phyloP scores from a whole-genome alignment of 345 rosid species.

The Boechera retrofracta region DNA sequence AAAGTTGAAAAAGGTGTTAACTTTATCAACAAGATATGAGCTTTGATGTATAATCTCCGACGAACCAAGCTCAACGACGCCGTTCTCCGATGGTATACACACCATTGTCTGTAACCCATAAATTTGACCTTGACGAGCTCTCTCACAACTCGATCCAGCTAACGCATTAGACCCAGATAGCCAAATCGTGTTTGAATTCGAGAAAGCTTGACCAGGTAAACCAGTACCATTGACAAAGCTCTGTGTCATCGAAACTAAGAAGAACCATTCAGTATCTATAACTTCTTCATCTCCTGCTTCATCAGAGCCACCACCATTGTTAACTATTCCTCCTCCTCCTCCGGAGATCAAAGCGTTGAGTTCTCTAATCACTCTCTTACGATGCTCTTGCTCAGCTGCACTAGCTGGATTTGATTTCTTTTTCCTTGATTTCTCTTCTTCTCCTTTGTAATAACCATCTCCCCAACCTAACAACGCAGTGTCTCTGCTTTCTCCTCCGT shows the following conservation, averaged over 20 bases:
- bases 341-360: conserved; percentile 86
- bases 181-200: conserved; percentile 65
- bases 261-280: conserved; percentile 96
- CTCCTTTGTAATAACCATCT: conserved; percentile 93
- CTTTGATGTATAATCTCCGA: conserved; percentile 70
- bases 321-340: conserved; percentile 45
- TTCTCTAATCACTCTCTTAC: conserved; percentile 75
- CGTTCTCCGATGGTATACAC: conserved; percentile 75
- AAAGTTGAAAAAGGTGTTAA: conserved; percentile 67
- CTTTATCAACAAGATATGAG: conserved; percentile 78
- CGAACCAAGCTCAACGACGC: conserved; percentile 92
- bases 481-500: conserved; percentile 41
- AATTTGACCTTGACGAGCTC: conserved; percentile 73
- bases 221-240: conserved; percentile 70
- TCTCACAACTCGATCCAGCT: conserved; percentile 64
- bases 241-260: conserved; percentile 88
- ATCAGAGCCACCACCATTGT: neutral
- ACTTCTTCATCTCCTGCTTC: conserved; percentile 91
- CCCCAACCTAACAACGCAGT: conserved; percentile 75
- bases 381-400: conserved; percentile 74
- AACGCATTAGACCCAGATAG: conserved; percentile 66
- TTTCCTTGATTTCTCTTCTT: conserved; percentile 61
- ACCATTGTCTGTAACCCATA: conserved; percentile 84
- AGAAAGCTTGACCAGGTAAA: conserved; percentile 80
- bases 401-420: conserved; percentile 39